Evolutionary conservation across 345 rosid species (phyloP), one percentile per base, ranked within the genome.

Genomic region (Isatis tinctoria): DNA sequence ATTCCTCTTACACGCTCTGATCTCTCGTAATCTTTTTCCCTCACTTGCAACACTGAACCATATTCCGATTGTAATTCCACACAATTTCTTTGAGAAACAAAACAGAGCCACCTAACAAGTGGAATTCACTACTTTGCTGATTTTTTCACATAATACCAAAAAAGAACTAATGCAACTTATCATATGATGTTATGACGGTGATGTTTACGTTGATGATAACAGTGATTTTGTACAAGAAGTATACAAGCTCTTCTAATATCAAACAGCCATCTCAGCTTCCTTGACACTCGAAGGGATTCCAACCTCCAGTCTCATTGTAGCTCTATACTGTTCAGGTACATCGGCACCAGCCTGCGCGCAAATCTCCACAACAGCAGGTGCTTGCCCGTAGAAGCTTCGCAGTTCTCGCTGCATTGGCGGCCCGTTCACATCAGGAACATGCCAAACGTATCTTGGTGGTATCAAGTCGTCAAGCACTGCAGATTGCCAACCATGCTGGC

Each of bases 191-290:
- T 28, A 22, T 2, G 24, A 22, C 24, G 24, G 24, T 22, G 24
- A 22, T 22, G 24, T 22, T 22, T 22, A 22, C 2, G 24, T 22
- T 22, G 24, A 22, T 22, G 24, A 22, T 22, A 2, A 22, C 24
- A 22, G 1, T 22, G 3, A 20, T 20, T 49, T 74, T 74, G 68
- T 75, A 60, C 73, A 74, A 59, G 5, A 60, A 73, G 56, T 53
- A 41, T 56, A 43, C 48, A 65, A 54, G 37, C 4, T 65, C 48
- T 56, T 67, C 20, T 49, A 39, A 43, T n/a, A 65, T 88, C 85
- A 95, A 72, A 95, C 93, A 14, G 85, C 97, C 99, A 95, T 92
- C 82, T 95, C 99, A 71, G 93, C 93, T 82, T 92, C 99, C 79
- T 80, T 79, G 26, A 83, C 78, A 80, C 78, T 85, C 6, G 79